Evolutionary conservation across 129 eudicot species (phyloP), one percentile per base, ranked within the genome.

Genomic region (Calendula officinalis): DNA sequence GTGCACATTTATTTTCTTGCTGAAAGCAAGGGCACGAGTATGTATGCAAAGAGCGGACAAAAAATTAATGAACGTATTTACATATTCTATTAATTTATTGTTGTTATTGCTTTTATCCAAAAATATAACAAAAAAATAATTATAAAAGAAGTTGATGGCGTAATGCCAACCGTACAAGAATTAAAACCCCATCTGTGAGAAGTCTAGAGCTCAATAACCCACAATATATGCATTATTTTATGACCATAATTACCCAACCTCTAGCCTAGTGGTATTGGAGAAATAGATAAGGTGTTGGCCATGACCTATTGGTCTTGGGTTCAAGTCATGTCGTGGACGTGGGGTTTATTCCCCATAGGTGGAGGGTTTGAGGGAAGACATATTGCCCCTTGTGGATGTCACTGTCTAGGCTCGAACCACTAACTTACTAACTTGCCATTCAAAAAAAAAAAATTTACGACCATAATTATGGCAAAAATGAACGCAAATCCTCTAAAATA

Each of bases 21-120:
- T 45, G 71, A 66, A 59, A 55, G 66, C 77, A 73, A 64, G 11
- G 40, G 71, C 66, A 64, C 71, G 66, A 65, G 77, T 13, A 56
- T 64, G 71, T 44, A 72, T n/a, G 39, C 51, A 12, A 47, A 55
- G 48, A 35, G 51, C 64, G 59, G 66, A 73, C 77, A 64, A 46
- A 54, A 34, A 55, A 54, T 72, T 43, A 63, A 72, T 63, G 64
- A 35, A 37, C 36, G 16, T 56, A 47, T 62, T 27, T 33, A 62
- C 15, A 35, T 44, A 71, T 41, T 57, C 10, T 50, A 47, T 60
- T 37, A n/a, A 37, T 70, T 47, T 52, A 49, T 50, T 7, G 16
- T 51, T 36, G 13, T 65, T 41, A 33, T 44, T 56, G 46, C n/a
- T 57, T 56, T 57, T 36, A 69, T 67, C 64, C 44, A 5, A 30